Percentiles rank a stretch among this genome's conserved stretches.
phyloP scores from a whole-genome alignment of 306 rosid genomes.

The Arachis stenosperma region DNA sequence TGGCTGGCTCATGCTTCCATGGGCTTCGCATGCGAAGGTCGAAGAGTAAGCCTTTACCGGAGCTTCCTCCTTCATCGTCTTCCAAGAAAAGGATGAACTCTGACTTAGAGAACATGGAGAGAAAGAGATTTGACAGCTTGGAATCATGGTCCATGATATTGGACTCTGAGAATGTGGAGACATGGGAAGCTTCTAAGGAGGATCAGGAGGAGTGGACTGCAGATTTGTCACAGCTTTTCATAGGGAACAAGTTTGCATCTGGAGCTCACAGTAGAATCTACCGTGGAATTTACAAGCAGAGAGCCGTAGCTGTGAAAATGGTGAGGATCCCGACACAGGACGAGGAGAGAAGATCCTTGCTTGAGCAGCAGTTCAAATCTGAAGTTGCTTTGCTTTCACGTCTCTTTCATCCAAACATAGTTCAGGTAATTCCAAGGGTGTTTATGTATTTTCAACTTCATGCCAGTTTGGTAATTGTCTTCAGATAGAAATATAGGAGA shows the following conservation, averaged over 20 bases:
- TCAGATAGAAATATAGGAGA: too few relatives aligned
- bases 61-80: conserved; percentile 54
- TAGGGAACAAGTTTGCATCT: conserved; percentile 93
- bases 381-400: conserved; percentile 94
- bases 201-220: conserved; percentile 97
- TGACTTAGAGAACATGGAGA: conserved; percentile 75
- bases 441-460: neutral
- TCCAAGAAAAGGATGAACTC: conserved; percentile 56
- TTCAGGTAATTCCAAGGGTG: conserved; percentile 61
- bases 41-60: conserved; percentile 68
- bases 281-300: conserved; percentile 95
- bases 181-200: conserved; percentile 89
- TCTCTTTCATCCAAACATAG: conserved; percentile 92
- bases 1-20: conserved; percentile 78
- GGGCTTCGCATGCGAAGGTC: conserved; percentile 62
- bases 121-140: conserved; percentile 89
- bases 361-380: conserved; percentile 89
- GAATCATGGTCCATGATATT: conserved; percentile 99
- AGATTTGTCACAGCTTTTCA: conserved; percentile 91
- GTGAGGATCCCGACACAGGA: conserved; percentile 85
- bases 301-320: conserved; percentile 99
- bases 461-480: too few relatives aligned
- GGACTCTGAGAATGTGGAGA: conserved; percentile 93
- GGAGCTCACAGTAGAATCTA: conserved; percentile 95
- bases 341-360: conserved; percentile 69